These are phyloP conservation scores for Neurospora sp. DNA, from an alignment of 495 filamentous ascomycete genomes.

Conservation along the genomic window DNA sequence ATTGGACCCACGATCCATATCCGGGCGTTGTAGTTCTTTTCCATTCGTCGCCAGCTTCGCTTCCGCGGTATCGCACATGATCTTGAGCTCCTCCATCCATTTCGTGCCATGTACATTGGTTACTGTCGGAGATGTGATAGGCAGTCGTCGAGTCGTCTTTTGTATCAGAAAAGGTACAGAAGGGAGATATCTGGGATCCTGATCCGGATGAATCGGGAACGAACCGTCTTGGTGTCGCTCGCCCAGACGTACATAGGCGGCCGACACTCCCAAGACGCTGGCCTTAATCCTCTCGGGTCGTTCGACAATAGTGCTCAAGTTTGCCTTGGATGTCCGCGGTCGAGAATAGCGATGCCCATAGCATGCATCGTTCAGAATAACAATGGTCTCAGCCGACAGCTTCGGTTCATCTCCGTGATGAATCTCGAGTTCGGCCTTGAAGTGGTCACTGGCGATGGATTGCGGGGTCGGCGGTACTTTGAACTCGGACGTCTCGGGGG, in stretches of 20 bases:
- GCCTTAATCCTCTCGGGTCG: conserved; percentile 87
- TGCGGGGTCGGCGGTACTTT: conserved; percentile 47
- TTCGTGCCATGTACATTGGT: conserved; percentile 73
- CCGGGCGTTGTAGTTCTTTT: conserved; percentile 64
- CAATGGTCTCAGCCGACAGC: conserved; percentile 53
- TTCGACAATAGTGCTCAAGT: conserved; percentile 73
- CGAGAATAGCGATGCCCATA: conserved; percentile 87
- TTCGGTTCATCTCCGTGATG: conserved; percentile 45
- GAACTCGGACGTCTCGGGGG: conserved; percentile 28
- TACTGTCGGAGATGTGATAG: conserved; percentile 58
- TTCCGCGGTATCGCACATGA: conserved; percentile 73
- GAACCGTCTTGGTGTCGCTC: conserved; percentile 65
- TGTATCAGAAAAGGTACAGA: conserved; percentile 71
- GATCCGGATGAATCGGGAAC: conserved; percentile 47
- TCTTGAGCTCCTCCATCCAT: conserved; percentile 86
- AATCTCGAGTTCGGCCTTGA: conserved; percentile 56
- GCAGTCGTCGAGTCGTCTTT: conserved; percentile 55
- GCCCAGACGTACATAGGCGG: conserved; percentile 83
- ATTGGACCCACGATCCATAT: conserved; percentile 36
- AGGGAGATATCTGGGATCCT: conserved; percentile 41
- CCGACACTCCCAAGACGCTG: conserved; percentile 64
- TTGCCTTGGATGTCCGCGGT: conserved; percentile 56
- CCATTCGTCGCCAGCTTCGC: conserved; percentile 57
- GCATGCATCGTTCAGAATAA: conserved; percentile 83
- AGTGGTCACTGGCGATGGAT: conserved; percentile 58